Percentiles rank a stretch among this genome's conserved stretches.
phyloP scores from a whole-genome alignment of 208 protist genomes.

The Trypanosoma caninum region DNA sequence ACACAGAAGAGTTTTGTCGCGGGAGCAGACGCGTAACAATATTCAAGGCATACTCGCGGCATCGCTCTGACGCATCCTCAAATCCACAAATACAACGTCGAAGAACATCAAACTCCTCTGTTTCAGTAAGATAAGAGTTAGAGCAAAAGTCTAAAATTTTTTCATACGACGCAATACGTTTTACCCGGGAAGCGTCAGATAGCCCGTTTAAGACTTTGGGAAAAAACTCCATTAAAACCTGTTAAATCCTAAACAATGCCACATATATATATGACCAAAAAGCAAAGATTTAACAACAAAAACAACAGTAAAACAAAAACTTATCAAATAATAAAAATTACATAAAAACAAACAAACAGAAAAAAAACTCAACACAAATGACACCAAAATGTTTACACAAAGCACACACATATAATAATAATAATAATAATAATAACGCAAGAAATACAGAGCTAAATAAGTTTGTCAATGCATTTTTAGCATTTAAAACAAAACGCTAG shows the following conservation, averaged over 20 bases:
- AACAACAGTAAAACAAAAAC: background rate
- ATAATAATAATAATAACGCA: background rate
- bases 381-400: background rate
- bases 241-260: background rate
- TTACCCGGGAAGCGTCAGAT: slow-evolving; percentile 59
- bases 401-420: background rate
- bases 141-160: slow-evolving; percentile 40
- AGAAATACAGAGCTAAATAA: background rate
- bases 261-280: too few relatives aligned
- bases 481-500: background rate
- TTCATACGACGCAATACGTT: slow-evolving; percentile 64
- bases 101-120: slow-evolving; percentile 58
- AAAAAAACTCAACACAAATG: background rate
- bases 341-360: background rate
- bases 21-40: slow-evolving; percentile 42
- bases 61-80: slow-evolving; percentile 74
- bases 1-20: slow-evolving; percentile 41
- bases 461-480: background rate
- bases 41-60: slow-evolving; percentile 66
- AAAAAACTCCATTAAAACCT: slow-evolving; percentile 52
- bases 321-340: background rate
- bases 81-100: slow-evolving; percentile 63
- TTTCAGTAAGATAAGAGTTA: slow-evolving; percentile 11
- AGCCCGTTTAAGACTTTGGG: slow-evolving; percentile 76
- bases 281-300: too few relatives aligned